Percentiles rank a stretch among this genome's conserved stretches.
phyloP scores from a whole-genome alignment of 768 basidiomycete genomes.

The Phylloporus arenicola region DNA sequence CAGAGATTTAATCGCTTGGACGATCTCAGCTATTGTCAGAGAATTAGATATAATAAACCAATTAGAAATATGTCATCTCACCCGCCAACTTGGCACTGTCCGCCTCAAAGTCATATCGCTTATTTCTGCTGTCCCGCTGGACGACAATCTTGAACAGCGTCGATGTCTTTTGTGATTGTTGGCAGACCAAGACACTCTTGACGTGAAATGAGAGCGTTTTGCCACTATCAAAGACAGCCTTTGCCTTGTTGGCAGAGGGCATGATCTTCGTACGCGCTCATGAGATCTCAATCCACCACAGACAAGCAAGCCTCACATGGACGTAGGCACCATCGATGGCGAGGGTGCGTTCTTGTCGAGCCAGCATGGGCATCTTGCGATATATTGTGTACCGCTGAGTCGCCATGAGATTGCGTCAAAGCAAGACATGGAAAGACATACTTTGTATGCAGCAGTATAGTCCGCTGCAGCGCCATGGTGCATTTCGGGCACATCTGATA shows the following conservation, averaged over 20 bases:
- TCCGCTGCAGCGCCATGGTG: slow-evolving; percentile 63
- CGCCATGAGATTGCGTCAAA: not conserved
- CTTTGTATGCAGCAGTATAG: slow-evolving; percentile 83
- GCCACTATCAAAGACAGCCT: slow-evolving; percentile 81
- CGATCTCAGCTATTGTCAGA: slow-evolving; percentile 58
- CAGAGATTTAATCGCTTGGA: slow-evolving; percentile 62
- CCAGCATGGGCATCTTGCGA: slow-evolving; percentile 91
- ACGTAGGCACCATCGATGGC: slow-evolving; percentile 96
- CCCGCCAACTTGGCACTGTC: slow-evolving; percentile 78
- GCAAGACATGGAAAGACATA: slow-evolving; percentile 21
- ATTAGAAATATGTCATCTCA: slow-evolving; percentile 30
- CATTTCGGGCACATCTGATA: slow-evolving; percentile 60
- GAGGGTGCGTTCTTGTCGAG: slow-evolving; percentile 84
- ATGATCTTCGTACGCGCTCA: slow-evolving; percentile 56
- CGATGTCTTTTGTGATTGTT: slow-evolving; percentile 74
- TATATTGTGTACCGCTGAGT: slow-evolving; percentile 83
- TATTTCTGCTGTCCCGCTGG: slow-evolving; percentile 65
- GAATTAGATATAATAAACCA: not conserved
- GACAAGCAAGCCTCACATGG: slow-evolving; percentile 47
- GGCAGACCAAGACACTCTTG: slow-evolving; percentile 77
- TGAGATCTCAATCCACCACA: slow-evolving; percentile 1
- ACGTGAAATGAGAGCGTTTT: slow-evolving; percentile 93
- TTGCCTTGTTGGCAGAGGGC: slow-evolving; percentile 74
- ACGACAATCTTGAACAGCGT: slow-evolving; percentile 88
- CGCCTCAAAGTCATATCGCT: slow-evolving; percentile 96